A percentile compares a stretch with the other conserved stretches of the same genome.
Evolutionary conservation across 331 rosid genomes (phyloP).

Genomic region (Stylosanthes scabra): DNA sequence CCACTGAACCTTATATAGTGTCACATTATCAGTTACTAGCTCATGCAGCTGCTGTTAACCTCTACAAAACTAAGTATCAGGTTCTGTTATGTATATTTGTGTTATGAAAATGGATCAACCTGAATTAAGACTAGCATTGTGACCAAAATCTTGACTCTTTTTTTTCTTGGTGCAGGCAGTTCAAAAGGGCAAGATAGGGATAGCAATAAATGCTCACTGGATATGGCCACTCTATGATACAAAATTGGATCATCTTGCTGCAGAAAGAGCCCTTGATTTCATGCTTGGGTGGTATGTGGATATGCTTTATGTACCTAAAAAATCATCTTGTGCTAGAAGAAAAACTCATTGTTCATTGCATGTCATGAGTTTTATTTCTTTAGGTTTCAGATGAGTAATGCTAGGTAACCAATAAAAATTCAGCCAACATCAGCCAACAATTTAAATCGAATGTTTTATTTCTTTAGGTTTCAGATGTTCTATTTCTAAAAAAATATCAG

Average conservation of each 20-base stretch:
- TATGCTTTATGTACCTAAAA: too few relatives aligned
- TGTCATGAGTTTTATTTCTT: too few relatives aligned
- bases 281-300: conserved; percentile 33
- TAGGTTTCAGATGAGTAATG: too few relatives aligned
- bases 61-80: conserved; percentile 34
- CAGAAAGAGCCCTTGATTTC: conserved; percentile 38
- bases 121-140: too few relatives aligned
- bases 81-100: background rate
- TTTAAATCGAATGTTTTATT: too few relatives aligned
- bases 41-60: conserved; percentile 29
- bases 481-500: too few relatives aligned
- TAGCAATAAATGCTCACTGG: background rate
- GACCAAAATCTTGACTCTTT: background rate
- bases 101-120: background rate
- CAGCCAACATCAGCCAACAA: too few relatives aligned
- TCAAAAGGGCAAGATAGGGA: conserved; percentile 34
- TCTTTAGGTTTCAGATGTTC: too few relatives aligned
- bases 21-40: conserved; percentile 33
- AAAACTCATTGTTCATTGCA: too few relatives aligned
- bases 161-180: background rate
- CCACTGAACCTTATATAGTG: conserved; percentile 42
- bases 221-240: conserved; percentile 11
- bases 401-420: too few relatives aligned
- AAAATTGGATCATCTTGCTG: conserved; percentile 12
- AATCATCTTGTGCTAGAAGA: too few relatives aligned